Percentiles rank a stretch among this genome's conserved stretches.
These are phyloP conservation scores for Naganishia randhawae DNA, from an alignment of 768 basidiomycete genomes.

Conservation along the genomic window DNA sequence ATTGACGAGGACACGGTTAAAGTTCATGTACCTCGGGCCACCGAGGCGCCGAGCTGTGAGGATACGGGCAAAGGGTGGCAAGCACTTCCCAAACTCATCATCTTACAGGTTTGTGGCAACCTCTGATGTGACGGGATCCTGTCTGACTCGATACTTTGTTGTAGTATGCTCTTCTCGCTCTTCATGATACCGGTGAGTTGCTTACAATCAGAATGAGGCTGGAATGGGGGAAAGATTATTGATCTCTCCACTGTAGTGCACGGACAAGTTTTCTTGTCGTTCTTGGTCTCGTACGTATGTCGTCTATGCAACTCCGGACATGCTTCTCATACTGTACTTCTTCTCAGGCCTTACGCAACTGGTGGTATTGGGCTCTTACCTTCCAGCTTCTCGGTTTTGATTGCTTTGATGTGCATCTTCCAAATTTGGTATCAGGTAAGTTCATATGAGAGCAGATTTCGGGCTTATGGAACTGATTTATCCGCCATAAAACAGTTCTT, in stretches of 20 bases:
- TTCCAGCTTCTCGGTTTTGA: constrained; percentile 85
- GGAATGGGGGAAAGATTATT: constrained; percentile 39
- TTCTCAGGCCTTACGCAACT: constrained; percentile 64
- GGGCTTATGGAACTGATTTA: neutral
- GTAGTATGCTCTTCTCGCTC: constrained; percentile 33
- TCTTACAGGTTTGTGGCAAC: constrained; percentile 58
- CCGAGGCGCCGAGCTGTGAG: neutral
- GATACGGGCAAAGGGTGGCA: constrained; percentile 56
- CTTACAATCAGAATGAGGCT: neutral
- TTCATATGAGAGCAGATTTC: constrained; percentile 47
- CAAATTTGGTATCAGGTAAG: constrained; percentile 90
- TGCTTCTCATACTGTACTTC: constrained; percentile 6
- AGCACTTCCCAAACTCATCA: constrained; percentile 75
- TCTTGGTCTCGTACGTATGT: constrained; percentile 73
- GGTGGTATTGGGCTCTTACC: constrained; percentile 91
- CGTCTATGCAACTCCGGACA: constrained; percentile 25
- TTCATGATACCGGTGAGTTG: constrained; percentile 8
- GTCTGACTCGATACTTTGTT: neutral
- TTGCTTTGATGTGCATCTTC: constrained; percentile 81
- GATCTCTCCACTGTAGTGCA: constrained; percentile 56
- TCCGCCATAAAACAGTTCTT: constrained; percentile 43
- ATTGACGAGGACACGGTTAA: constrained; percentile 45
- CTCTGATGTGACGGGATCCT: neutral
- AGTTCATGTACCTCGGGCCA: constrained; percentile 43
- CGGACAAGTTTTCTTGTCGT: constrained; percentile 85